Evolutionary conservation across 805 yeast species (phyloP), one percentile per base, ranked within the genome.

Genomic region (Lipomyces yamadae): DNA sequence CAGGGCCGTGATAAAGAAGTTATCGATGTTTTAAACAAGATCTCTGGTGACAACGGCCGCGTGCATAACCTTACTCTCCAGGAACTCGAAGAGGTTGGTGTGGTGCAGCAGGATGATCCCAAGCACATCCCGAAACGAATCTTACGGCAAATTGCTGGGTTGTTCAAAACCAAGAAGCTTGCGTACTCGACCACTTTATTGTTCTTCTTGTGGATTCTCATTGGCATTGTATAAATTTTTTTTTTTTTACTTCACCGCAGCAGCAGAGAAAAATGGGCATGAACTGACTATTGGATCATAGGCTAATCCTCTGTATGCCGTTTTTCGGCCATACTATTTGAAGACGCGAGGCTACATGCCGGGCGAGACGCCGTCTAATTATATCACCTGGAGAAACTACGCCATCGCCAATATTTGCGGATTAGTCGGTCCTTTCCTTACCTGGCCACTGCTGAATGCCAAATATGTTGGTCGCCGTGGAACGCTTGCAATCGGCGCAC

Each of bases 221-320:
- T 86, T 69, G 89, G 89, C 62, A 76, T 85, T 52, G 58, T 52
- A 29, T 18, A 32, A 24, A 1, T 24, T 24, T 24, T 52, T 24
- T 24, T 24, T 24, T 52, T 2, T 52, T 52, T 32, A 52, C n/a
- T 52, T 8, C 11, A 13, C n/a, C 48, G 48, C 24, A 24, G 24
- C 24, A 24, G 24, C 24, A 24, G 24, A 24, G 24, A 24, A 24
- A 24, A 24, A 24, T 24, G 24, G 24, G 24, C 24, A 18, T 42
- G 48, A 24, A 5, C 48, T 42, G n/a, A 32, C 33, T 52, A 24
- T 24, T 52, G 3, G 1, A 29, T 29, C 58, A 4, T 56, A 33
- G 70, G 55, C 87, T n/a, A 86, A 84, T 75, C 85, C 88, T 3
- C 77, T 84, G 50, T 86, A 82, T 75, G 81, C 82, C 72, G 85